Conservation (phyloP, 176 grass and related monocot genomes). For the Juncus inflexus region DNA sequence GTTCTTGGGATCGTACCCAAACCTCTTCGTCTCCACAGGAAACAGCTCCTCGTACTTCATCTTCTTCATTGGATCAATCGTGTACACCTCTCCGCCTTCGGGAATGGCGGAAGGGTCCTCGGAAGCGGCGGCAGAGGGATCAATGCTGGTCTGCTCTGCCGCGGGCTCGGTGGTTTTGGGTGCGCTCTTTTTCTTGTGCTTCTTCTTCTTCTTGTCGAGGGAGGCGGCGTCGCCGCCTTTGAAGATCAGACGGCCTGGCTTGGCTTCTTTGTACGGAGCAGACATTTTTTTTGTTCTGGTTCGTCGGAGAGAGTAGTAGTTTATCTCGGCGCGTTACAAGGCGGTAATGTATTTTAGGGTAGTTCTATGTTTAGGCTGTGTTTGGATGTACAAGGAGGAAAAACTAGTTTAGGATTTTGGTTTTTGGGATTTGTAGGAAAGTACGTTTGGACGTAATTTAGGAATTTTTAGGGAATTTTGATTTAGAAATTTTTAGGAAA, state of each 20-base stretch:
- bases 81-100: conserved; percentile 57
- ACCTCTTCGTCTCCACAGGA: conserved; percentile 88
- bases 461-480: no score
- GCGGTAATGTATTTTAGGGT: no score
- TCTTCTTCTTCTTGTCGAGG: conserved; percentile 64
- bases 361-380: no score
- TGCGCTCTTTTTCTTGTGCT: conserved; percentile 73
- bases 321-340: background rate
- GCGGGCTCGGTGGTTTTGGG: conserved; percentile 27
- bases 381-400: no score
- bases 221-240: conserved; percentile 92
- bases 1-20: conserved; percentile 80
- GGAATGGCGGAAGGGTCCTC: background rate
- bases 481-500: no score
- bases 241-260: conserved; percentile 82
- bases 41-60: conserved; percentile 98
- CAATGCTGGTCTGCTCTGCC: conserved; percentile 20
- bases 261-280: conserved; percentile 77
- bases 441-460: no score
- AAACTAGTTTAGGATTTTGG: no score
- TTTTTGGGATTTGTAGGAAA: no score
- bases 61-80: conserved; percentile 94
- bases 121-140: conserved; percentile 9
- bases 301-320: background rate
- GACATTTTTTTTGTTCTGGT: conserved; percentile 40